Evolutionary conservation across 2,329 filamentous ascomycete species (phyloP).

Genomic region (Diaporthe longicolla): DNA sequence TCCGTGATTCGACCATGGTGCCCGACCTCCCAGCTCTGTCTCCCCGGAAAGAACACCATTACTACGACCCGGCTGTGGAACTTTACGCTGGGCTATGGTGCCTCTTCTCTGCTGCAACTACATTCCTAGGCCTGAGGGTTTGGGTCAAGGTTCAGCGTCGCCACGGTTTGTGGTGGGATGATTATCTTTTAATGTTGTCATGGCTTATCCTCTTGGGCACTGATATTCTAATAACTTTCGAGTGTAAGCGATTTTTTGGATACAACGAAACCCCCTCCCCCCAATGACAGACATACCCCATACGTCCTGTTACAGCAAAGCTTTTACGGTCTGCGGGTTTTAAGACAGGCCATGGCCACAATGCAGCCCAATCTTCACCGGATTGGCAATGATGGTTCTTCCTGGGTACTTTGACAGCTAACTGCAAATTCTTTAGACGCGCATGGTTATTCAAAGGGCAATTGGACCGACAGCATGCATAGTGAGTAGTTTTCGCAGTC

Average conservation of each 20-base stretch:
- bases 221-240: conserved; percentile 60
- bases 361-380: no score
- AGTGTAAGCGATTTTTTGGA: conserved; percentile 48
- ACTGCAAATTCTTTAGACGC: conserved; percentile 47
- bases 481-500: conserved; percentile 43
- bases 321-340: no score
- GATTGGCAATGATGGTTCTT: no score
- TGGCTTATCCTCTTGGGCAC: conserved; percentile 60
- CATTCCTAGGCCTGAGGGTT: conserved; percentile 51
- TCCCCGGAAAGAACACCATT: conserved; percentile 32
- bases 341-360: no score
- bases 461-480: conserved; percentile 67
- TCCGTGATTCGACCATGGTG: conserved; percentile 36
- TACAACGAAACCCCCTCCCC: no score
- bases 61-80: conserved; percentile 44
- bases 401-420: no score
- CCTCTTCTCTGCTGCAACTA: conserved; percentile 50
- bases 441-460: conserved; percentile 61
- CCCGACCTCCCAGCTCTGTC: not conserved
- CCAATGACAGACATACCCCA: no score
- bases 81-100: conserved; percentile 53
- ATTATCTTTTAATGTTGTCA: conserved; percentile 54
- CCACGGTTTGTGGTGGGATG: conserved; percentile 52
- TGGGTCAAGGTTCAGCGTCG: conserved; percentile 54
- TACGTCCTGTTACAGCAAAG: no score